A percentile compares a stretch with the other conserved stretches of the same genome.
Conservation (phyloP, 495 filamentous ascomycete genomes). For the Annulohypoxylon maeteangense region DNA sequence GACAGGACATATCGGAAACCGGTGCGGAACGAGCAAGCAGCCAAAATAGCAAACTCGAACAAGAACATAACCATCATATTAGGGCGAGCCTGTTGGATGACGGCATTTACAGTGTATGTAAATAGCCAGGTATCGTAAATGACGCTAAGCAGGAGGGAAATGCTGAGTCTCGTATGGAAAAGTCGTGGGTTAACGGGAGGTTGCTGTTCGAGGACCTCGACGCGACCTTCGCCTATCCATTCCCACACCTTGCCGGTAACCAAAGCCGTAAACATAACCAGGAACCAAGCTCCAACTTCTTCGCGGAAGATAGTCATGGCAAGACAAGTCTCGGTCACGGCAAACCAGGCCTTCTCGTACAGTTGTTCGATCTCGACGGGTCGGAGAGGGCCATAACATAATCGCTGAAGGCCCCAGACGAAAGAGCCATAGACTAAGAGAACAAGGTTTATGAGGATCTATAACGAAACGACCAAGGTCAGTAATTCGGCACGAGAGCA, state of each 20-base stretch:
- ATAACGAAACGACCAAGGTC: constrained; percentile 3
- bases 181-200: constrained; percentile 87
- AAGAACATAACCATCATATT: constrained; percentile 99
- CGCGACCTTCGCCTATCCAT: constrained; percentile 95
- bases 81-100: constrained; percentile 84
- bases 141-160: constrained; percentile 81
- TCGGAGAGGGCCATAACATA: constrained; percentile 91
- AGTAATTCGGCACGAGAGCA: constrained; percentile 14
- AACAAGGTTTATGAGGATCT: constrained; percentile 91
- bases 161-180: constrained; percentile 85
- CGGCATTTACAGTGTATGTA: constrained; percentile 79
- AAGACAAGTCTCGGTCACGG: constrained; percentile 93
- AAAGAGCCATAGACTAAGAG: constrained; percentile 79
- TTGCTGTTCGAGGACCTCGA: constrained; percentile 94
- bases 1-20: constrained; percentile 79
- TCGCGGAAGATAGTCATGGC: constrained; percentile 99
- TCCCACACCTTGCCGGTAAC: constrained; percentile 95
- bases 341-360: constrained; percentile 97
- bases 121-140: constrained; percentile 81
- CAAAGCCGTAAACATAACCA: constrained; percentile 95
- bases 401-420: constrained; percentile 86
- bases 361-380: constrained; percentile 95
- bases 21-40: constrained; percentile 82
- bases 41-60: constrained; percentile 92
- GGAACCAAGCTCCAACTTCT: constrained; percentile 90